Evolutionary conservation across 768 basidiomycete species (phyloP).

Genomic region (Jaapia argillacea): DNA sequence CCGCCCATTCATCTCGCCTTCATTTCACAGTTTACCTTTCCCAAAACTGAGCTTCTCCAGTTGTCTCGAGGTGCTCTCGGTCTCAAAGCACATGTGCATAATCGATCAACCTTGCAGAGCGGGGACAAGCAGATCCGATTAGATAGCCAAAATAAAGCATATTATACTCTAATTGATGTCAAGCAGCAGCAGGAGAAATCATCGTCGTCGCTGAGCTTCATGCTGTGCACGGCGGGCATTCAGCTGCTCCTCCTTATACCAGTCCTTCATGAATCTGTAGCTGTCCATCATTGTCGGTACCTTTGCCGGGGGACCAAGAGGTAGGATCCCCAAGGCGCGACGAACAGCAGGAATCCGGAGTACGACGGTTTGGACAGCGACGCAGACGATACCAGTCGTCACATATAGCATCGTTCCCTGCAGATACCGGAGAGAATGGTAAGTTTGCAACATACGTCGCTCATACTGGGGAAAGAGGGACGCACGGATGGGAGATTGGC

Average conservation of each 20-base stretch:
- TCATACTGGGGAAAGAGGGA: conserved; percentile 5
- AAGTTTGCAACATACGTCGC: not conserved
- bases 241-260: not conserved
- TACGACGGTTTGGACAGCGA: conserved; percentile 36
- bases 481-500: conserved; percentile 58
- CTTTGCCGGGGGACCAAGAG: conserved; percentile 2
- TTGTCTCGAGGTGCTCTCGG: too few relatives aligned
- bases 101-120: too few relatives aligned
- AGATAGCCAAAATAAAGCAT: too few relatives aligned
- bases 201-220: too few relatives aligned
- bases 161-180: too few relatives aligned
- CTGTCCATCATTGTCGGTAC: not conserved
- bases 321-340: conserved; percentile 22
- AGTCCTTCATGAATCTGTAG: not conserved
- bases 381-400: conserved; percentile 35
- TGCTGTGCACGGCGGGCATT: not conserved
- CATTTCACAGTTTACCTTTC: too few relatives aligned
- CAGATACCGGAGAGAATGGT: not conserved
- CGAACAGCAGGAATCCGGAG: conserved; percentile 34
- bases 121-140: too few relatives aligned
- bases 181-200: too few relatives aligned
- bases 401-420: conserved; percentile 55
- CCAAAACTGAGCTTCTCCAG: too few relatives aligned
- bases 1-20: too few relatives aligned
- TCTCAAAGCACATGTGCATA: too few relatives aligned